Base-by-base conservation (phyloP, 1,284 basidiomycete species). In the Chiua sp. region DNA sequence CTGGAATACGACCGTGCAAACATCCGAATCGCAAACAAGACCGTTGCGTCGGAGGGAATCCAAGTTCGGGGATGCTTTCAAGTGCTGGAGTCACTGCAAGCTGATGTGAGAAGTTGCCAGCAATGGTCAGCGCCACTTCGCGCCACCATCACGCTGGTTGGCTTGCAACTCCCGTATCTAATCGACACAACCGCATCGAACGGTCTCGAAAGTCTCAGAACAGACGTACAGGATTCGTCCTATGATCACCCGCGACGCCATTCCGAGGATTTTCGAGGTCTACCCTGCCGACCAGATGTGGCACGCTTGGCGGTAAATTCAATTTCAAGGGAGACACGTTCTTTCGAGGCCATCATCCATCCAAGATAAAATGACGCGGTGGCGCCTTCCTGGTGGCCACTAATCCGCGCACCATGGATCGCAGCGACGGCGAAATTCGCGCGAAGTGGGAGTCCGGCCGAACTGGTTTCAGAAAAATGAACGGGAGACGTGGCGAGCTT, bases 21-120 rank as follows among this genome's bases (percentile, higher is more conserved):
- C 50, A 23, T 51, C 50, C n/a, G n/a, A n/a, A n/a, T n/a, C n/a
- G 42, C 20, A 30, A 32, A 20, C 49, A 50, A 51, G 20, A 11
- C 30, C 47, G 33, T 32, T 48, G 26, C 16, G 44, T 67, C 54
- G 52, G 63, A 51, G 33, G 50, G 46, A 23, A n/a, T 30, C 47
- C 23, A 26, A 37, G 44, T 69, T 68, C 68, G 51, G 11, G 8
- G 32, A 52, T 65, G 52, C 23, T 57, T 70, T 59, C 50, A 18
- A 49, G 57, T 49, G 10, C 51, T 60, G 48, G 50, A 56, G 33
- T n/a, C 37, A n/a, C 37, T 28, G 56, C 35, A 20, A 47, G 30
- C 53, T 33, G 47, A 48, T 59, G 51, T 12, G 56, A 61, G 64
- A 68, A 61, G 51, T 4, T 18, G 12, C 37, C 37, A 53, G 35